A percentile compares a stretch with the other conserved stretches of the same genome.
Evolutionary conservation across 768 basidiomycete species (phyloP).

Genomic region (Cystobasidiopsis lactophilus): DNA sequence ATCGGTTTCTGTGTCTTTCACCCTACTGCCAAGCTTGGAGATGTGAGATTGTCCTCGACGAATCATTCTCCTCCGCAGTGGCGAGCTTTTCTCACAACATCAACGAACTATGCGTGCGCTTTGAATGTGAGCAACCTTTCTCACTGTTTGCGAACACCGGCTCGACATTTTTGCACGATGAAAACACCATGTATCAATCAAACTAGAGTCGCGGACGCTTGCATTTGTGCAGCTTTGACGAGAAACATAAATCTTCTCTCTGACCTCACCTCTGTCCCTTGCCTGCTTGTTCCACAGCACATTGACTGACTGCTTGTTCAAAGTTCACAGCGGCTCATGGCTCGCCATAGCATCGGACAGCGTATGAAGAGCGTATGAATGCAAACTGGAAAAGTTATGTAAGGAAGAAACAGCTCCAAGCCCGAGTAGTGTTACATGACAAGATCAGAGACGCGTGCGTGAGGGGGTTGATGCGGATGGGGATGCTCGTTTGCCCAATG

Average conservation of each 20-base stretch:
- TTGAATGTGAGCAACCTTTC: too few relatives aligned
- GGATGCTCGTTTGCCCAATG: background rate
- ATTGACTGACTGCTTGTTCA: too few relatives aligned
- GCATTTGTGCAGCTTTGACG: too few relatives aligned
- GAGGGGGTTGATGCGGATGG: background rate
- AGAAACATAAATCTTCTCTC: too few relatives aligned
- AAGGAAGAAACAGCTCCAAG: background rate
- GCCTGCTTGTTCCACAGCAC: too few relatives aligned
- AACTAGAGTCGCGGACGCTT: too few relatives aligned
- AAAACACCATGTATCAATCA: too few relatives aligned
- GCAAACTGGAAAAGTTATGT: background rate
- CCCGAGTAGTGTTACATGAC: background rate
- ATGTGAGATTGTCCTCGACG: background rate
- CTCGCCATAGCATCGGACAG: background rate
- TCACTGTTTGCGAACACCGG: too few relatives aligned
- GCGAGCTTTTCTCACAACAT: background rate
- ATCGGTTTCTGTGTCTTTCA: background rate
- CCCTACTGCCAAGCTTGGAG: background rate
- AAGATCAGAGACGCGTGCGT: background rate
- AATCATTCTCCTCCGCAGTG: background rate
- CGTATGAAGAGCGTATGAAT: background rate
- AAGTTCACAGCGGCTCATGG: too few relatives aligned
- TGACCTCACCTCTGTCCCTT: too few relatives aligned
- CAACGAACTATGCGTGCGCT: too few relatives aligned
- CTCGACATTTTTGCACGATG: too few relatives aligned